A percentile compares a stretch with the other conserved stretches of the same genome.
These are phyloP conservation scores for Kazachstania sp. DNA, from an alignment of 1,139 yeast species.

Conservation along the genomic window DNA sequence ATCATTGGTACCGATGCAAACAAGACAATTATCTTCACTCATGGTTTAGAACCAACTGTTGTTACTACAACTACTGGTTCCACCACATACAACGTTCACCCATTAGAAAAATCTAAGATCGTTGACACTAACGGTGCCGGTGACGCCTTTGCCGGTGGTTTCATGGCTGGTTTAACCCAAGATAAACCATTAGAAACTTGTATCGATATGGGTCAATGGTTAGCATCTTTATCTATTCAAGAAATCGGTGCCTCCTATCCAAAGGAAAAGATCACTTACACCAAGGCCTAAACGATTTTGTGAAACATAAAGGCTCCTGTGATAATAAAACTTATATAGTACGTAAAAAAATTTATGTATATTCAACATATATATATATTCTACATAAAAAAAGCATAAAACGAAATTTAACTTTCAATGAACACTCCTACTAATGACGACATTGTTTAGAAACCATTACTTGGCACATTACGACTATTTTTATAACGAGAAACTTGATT, in stretches of 20 bases:
- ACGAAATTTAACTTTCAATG: too few relatives aligned
- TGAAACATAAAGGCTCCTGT: too few relatives aligned
- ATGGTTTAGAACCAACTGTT: conserved; percentile 84
- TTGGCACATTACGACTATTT: too few relatives aligned
- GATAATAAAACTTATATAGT: too few relatives aligned
- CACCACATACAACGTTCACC: conserved; percentile 55
- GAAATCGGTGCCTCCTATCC: conserved; percentile 94
- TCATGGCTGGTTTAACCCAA: conserved; percentile 78
- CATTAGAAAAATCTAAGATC: conserved; percentile 56
- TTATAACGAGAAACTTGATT: too few relatives aligned
- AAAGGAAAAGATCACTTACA: conserved; percentile 37
- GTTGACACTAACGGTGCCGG: conserved; percentile 99
- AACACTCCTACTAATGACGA: too few relatives aligned
- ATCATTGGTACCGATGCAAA: conserved; percentile 59
- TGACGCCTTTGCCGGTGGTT: conserved; percentile 98
- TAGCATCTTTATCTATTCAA: conserved; percentile 86
- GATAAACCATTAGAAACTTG: conserved; percentile 55
- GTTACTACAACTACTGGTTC: conserved; percentile 47
- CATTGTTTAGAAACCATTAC: too few relatives aligned
- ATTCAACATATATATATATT: too few relatives aligned
- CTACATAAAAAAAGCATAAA: too few relatives aligned
- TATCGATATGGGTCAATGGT: conserved; percentile 92
- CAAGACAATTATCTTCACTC: conserved; percentile 87
- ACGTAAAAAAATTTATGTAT: too few relatives aligned
- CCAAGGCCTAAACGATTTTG: conserved; percentile 7